Conservation (phyloP, 2,329 filamentous ascomycete species). For the Trichoderma guizhouense region DNA sequence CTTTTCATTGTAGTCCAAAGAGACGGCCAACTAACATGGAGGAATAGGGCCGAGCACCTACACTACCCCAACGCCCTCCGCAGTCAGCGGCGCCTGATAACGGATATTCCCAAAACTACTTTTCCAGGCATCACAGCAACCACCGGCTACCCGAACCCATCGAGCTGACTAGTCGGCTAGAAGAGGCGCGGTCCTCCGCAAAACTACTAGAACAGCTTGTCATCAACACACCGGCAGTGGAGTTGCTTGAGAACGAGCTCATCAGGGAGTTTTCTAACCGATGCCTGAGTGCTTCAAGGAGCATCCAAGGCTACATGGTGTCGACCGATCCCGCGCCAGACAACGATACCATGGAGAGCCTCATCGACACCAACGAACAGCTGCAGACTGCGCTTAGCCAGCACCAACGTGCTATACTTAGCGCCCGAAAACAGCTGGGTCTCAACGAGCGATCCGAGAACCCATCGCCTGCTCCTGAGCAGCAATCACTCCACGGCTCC, state of each 20-base stretch:
- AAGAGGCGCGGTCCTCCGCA: conserved; percentile 87
- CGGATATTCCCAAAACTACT: conserved; percentile 54
- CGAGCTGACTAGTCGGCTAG: conserved; percentile 78
- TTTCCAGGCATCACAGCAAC: conserved; percentile 49
- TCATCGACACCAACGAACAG: conserved; percentile 94
- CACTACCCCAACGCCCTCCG: conserved; percentile 20
- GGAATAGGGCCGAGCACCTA: conserved; percentile 24
- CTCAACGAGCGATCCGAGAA: conserved; percentile 30
- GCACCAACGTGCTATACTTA: conserved; percentile 76
- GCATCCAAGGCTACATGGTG: conserved; percentile 82
- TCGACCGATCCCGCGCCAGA: conserved; percentile 77
- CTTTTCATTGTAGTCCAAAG: background rate
- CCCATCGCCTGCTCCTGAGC: conserved; percentile 28
- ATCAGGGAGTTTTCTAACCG: conserved; percentile 88
- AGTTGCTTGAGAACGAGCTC: conserved; percentile 79
- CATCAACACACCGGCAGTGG: conserved; percentile 73
- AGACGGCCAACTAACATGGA: background rate
- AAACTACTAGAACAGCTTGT: conserved; percentile 90
- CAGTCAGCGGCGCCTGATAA: conserved; percentile 22
- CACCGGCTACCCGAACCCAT: conserved; percentile 60
- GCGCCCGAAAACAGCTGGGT: conserved; percentile 55
- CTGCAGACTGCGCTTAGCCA: conserved; percentile 77
- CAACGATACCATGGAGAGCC: conserved; percentile 86
- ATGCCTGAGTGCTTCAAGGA: conserved; percentile 74
- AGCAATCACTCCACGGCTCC: conserved; percentile 19